phyloP scores from a whole-genome alignment of 2,329 filamentous ascomycete species.

The Pseudocercospora cruenta region DNA sequence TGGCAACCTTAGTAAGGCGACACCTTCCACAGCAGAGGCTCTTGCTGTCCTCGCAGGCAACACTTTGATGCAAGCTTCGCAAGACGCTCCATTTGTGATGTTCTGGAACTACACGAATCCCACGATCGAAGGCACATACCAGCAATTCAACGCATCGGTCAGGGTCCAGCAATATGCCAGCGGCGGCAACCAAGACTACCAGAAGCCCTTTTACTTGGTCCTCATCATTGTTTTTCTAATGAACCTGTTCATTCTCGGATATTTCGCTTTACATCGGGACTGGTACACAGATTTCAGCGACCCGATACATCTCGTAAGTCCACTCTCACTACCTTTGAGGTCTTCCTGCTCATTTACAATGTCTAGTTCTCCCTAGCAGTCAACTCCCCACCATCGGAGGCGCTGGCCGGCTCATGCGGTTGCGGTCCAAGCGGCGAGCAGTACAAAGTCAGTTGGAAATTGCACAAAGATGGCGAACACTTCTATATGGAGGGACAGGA shows the following conservation, averaged over 20 bases:
- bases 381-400: slow-evolving; percentile 61
- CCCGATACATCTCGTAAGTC: slow-evolving; percentile 64
- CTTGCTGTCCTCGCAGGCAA: slow-evolving; percentile 70
- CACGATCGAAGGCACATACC: slow-evolving; percentile 48
- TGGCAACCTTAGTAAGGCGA: slow-evolving; percentile 47
- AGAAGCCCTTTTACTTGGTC: slow-evolving; percentile 68
- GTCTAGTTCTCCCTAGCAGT: slow-evolving; percentile 43
- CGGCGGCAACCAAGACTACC: slow-evolving; percentile 63
- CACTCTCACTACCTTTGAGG: background rate
- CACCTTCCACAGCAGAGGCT: slow-evolving; percentile 74
- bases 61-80: slow-evolving; percentile 64
- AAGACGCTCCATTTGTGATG: slow-evolving; percentile 62
- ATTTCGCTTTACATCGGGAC: slow-evolving; percentile 62
- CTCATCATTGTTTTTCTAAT: slow-evolving; percentile 68
- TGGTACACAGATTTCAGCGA: slow-evolving; percentile 80
- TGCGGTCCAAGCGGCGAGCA: slow-evolving; percentile 57
- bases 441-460: slow-evolving; percentile 49
- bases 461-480: slow-evolving; percentile 50
- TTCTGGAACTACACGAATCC: slow-evolving; percentile 44
- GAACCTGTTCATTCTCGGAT: slow-evolving; percentile 67
- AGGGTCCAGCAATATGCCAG: slow-evolving; percentile 71
- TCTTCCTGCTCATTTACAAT: background rate
- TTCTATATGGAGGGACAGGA: slow-evolving; percentile 56
- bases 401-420: slow-evolving; percentile 60
- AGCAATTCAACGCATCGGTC: slow-evolving; percentile 67